Evolutionary conservation across 1,139 yeast species (phyloP).

Genomic region (Blastobotrys serpentis): DNA sequence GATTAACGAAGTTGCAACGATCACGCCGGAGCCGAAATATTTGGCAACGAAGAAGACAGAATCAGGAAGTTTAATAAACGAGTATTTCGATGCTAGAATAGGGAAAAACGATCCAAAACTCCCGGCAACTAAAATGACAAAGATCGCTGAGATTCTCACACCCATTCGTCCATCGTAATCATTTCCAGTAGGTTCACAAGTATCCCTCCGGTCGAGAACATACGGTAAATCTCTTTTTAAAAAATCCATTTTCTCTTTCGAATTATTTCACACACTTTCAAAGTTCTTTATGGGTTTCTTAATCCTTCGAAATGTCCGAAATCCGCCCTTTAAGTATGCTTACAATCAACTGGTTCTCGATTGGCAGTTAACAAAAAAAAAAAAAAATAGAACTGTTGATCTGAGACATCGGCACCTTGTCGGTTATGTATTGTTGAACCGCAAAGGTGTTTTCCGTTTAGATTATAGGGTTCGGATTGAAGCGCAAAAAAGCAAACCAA

Average conservation of each 20-base stretch:
- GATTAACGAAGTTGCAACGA: constrained; percentile 83
- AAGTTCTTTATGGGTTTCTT: too few relatives aligned
- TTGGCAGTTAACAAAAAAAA: background rate
- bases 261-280: too few relatives aligned
- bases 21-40: constrained; percentile 90
- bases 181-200: constrained; percentile 31
- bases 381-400: background rate
- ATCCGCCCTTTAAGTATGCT: background rate
- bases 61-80: constrained; percentile 46
- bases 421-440: constrained; percentile 2
- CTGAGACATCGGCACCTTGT: constrained; percentile 6
- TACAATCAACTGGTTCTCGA: background rate
- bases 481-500: too few relatives aligned
- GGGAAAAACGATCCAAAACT: constrained; percentile 52
- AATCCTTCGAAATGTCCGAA: background rate
- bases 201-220: constrained; percentile 12
- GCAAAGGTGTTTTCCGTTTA: constrained; percentile 3
- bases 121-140: constrained; percentile 64
- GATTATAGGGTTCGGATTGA: background rate
- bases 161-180: constrained; percentile 53
- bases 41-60: constrained; percentile 69
- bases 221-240: constrained; percentile 4
- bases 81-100: constrained; percentile 33
- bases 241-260: constrained; percentile 4
- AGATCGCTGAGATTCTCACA: constrained; percentile 70